phyloP scores from a whole-genome alignment of 1,139 yeast species.

The Geotrichum citri-aurantii region DNA sequence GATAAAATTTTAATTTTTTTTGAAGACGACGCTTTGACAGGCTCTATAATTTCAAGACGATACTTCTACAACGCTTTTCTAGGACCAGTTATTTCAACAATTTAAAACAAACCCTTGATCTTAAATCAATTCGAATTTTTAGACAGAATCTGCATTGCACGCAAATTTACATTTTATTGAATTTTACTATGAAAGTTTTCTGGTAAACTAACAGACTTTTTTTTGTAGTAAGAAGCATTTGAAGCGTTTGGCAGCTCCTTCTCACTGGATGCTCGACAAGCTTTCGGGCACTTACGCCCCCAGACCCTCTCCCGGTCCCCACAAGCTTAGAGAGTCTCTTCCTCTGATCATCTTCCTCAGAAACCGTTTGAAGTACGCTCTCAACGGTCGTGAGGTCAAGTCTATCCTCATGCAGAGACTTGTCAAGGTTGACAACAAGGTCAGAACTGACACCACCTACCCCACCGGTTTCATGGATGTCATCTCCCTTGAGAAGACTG shows the following conservation, averaged over 20 bases:
- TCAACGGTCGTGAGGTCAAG: slow-evolving; percentile 99
- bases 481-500: slow-evolving; percentile 92
- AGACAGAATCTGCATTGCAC: not conserved
- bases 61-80: not conserved
- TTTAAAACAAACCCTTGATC: not conserved
- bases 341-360: slow-evolving; percentile 97
- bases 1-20: not conserved
- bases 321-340: slow-evolving; percentile 97
- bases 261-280: slow-evolving; percentile 99
- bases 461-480: slow-evolving; percentile 99
- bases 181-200: not conserved
- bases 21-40: too few species aligned
- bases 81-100: not conserved
- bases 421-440: slow-evolving; percentile 98
- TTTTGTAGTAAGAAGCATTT: slow-evolving; percentile 77
- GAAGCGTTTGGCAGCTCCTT: slow-evolving; percentile 98
- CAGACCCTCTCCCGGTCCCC: slow-evolving; percentile 99
- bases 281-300: slow-evolving; percentile 99
- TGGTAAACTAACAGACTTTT: not conserved
- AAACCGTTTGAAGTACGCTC: slow-evolving; percentile 99
- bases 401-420: slow-evolving; percentile 99
- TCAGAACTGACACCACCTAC: slow-evolving; percentile 96
- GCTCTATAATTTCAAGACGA: not conserved
- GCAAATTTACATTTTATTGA: not conserved
- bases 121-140: not conserved